phyloP scores from a whole-genome alignment of 371 early-diverging fungal species.

The Dichotomocladium elegans region DNA sequence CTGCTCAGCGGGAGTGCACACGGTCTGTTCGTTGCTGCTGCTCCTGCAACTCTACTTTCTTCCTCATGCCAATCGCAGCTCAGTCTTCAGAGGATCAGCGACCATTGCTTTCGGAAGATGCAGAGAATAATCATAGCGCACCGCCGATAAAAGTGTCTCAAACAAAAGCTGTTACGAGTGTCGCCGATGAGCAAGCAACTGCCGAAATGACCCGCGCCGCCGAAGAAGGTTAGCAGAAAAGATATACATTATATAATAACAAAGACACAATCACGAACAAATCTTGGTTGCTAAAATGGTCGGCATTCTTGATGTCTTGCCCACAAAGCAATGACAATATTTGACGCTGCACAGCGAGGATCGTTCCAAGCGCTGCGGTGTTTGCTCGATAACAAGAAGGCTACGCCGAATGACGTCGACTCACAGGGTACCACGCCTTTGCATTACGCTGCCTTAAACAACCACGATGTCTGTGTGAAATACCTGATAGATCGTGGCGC shows the following conservation, averaged over 20 bases:
- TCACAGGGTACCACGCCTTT: slow-evolving; percentile 66
- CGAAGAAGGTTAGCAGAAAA: slow-evolving; percentile 48
- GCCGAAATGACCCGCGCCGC: slow-evolving; percentile 49
- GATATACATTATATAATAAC: not conserved
- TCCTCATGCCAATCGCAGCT: slow-evolving; percentile 8
- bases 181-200: slow-evolving; percentile 27
- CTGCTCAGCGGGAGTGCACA: not conserved
- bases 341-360: slow-evolving; percentile 69
- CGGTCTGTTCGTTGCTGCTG: not conserved
- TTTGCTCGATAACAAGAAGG: slow-evolving; percentile 49
- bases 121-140: not conserved
- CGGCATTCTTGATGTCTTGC: no score
- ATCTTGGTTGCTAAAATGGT: not conserved
- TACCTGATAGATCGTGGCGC: slow-evolving; percentile 82
- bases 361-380: slow-evolving; percentile 50
- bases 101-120: slow-evolving; percentile 10
- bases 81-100: slow-evolving; percentile 11
- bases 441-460: slow-evolving; percentile 82
- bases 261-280: not conserved
- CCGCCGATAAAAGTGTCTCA: not conserved
- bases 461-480: slow-evolving; percentile 68
- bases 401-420: slow-evolving; percentile 53
- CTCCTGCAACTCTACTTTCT: not conserved
- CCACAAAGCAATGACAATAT: slow-evolving; percentile 34
- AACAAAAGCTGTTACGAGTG: slow-evolving; percentile 4